Percentiles rank a stretch among this genome's conserved stretches.
These are phyloP conservation scores for Climacium dendroides DNA, from an alignment of 225 moss, liverwort and hornwort species.

Conservation along the genomic window DNA sequence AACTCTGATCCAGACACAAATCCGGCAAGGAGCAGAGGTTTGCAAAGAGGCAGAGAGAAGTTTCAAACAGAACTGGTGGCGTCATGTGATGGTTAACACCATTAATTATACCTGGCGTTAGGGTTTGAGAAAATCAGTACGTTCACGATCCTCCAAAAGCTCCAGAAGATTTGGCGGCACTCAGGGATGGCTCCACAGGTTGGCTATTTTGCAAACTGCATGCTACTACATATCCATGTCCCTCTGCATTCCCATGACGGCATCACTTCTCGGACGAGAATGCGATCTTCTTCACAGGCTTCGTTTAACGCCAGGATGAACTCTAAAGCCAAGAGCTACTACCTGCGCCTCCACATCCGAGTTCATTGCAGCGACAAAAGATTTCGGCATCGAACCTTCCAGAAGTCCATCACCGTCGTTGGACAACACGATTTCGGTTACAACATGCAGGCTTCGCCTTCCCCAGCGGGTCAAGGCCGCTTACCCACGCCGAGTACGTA, in stretches of 20 bases:
- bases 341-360: not conserved
- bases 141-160: not conserved
- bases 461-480: slow-evolving; percentile 29
- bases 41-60: not conserved
- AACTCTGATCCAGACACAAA: not conserved
- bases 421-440: not conserved
- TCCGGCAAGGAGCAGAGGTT: not conserved
- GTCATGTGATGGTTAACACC: no score
- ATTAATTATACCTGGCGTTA: not conserved
- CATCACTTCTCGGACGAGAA: not conserved
- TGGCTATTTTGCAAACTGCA: slow-evolving; percentile 1
- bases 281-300: not conserved
- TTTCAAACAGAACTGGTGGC: not conserved
- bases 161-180: not conserved
- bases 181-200: not conserved
- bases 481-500: slow-evolving; percentile 40
- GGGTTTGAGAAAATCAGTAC: not conserved
- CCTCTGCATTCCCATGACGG: not conserved
- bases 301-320: not conserved
- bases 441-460: not conserved
- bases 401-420: no score
- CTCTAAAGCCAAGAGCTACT: not conserved
- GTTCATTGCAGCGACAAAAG: not conserved
- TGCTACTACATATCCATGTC: not conserved
- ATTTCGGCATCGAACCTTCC: not conserved